Conservation (phyloP, 1,139 yeast species). For the Sporopachydermia cereana region DNA sequence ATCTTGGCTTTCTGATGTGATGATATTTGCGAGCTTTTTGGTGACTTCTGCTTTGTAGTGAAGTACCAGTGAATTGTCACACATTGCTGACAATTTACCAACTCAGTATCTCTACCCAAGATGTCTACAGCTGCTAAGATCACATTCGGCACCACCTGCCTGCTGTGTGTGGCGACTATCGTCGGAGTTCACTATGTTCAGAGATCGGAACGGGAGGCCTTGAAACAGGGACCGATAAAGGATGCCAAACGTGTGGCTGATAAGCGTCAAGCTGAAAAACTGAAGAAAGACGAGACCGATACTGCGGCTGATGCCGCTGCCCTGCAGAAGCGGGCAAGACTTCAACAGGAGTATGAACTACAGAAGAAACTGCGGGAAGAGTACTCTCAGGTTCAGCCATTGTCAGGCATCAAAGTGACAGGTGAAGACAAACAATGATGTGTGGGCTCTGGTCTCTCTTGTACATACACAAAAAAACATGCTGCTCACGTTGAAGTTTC, state of each 20-base stretch:
- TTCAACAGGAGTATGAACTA: slow-evolving; percentile 50
- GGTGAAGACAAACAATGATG: slow-evolving; percentile 12
- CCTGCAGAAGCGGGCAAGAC: slow-evolving; percentile 38
- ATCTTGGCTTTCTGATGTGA: too few relatives aligned
- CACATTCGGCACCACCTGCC: slow-evolving; percentile 50
- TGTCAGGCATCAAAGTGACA: slow-evolving; percentile 34
- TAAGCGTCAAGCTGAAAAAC: slow-evolving; percentile 30
- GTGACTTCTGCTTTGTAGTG: too few relatives aligned
- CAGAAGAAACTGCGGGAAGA: slow-evolving; percentile 58
- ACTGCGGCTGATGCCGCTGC: slow-evolving; percentile 20
- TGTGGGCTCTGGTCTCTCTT: not conserved
- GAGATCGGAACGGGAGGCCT: slow-evolving; percentile 50
- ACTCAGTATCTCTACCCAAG: slow-evolving; percentile 7
- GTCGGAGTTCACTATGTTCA: slow-evolving; percentile 61
- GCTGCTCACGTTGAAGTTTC: too few relatives aligned
- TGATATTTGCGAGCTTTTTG: too few relatives aligned
- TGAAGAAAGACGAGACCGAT: slow-evolving; percentile 19
- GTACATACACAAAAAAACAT: too few relatives aligned
- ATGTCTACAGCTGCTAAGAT: slow-evolving; percentile 70
- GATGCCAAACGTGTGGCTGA: slow-evolving; percentile 54
- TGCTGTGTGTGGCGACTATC: slow-evolving; percentile 46
- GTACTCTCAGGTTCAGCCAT: slow-evolving; percentile 56
- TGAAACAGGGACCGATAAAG: slow-evolving; percentile 70
- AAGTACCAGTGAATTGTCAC: too few relatives aligned
- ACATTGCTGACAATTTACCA: not conserved